phyloP scores from a whole-genome alignment of 2,329 filamentous ascomycete genomes.

The Cadophora sp. region DNA sequence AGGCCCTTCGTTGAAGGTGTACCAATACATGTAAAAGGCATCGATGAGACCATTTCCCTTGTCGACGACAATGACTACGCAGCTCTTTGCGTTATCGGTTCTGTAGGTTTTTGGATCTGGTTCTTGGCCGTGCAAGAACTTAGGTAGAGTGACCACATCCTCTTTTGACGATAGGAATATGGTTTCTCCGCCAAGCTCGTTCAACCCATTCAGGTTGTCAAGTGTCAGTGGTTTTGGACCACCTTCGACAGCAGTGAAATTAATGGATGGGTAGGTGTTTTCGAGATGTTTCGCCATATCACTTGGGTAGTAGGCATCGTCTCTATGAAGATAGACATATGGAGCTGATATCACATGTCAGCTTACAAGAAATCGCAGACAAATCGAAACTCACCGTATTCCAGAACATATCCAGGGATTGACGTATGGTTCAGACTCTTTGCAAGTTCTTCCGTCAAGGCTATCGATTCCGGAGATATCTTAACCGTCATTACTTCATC shows the following conservation, averaged over 20 bases:
- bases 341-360: conserved; percentile 49
- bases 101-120: conserved; percentile 55
- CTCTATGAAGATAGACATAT: conserved; percentile 54
- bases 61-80: conserved; percentile 76
- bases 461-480: conserved; percentile 28
- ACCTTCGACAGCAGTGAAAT: conserved; percentile 48
- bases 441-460: conserved; percentile 23
- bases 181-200: conserved; percentile 47
- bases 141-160: conserved; percentile 48
- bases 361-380: not conserved
- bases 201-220: conserved; percentile 54
- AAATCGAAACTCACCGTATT: conserved; percentile 47
- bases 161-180: conserved; percentile 56
- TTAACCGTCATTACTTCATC: conserved; percentile 13
- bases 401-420: conserved; percentile 51
- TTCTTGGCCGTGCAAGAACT: conserved; percentile 56
- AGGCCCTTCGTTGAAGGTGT: conserved; percentile 40
- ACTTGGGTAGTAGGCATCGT: conserved; percentile 55
- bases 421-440: conserved; percentile 26
- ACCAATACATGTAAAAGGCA: conserved; percentile 43
- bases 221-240: conserved; percentile 49
- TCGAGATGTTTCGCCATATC: conserved; percentile 52
- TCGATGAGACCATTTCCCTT: conserved; percentile 56
- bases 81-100: conserved; percentile 51
- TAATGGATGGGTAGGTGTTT: conserved; percentile 51